Percentiles rank a stretch among this genome's conserved stretches.
Evolutionary conservation across 805 yeast species (phyloP).

Genomic region (Lipomyces kockii): DNA sequence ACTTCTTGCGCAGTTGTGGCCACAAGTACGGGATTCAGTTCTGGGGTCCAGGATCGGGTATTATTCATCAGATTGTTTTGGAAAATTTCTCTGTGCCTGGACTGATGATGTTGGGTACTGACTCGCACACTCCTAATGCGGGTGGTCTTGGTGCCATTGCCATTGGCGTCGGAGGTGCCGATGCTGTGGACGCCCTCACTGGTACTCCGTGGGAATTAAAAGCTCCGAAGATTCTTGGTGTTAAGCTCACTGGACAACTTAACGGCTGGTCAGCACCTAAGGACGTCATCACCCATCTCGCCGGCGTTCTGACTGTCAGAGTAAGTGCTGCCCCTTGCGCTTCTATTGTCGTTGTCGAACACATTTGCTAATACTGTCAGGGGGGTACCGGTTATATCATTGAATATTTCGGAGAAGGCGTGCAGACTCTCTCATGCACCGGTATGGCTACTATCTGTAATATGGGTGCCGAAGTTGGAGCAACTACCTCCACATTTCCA

Average conservation of each 20-base stretch:
- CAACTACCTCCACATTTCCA: conserved; percentile 97
- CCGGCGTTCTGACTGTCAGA: conserved; percentile 91
- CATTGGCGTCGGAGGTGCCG: conserved; percentile 99
- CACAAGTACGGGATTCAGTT: conserved; percentile 96
- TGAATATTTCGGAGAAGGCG: conserved; percentile 96
- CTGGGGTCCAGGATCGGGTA: conserved; percentile 99
- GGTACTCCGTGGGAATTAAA: conserved; percentile 95
- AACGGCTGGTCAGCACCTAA: conserved; percentile 97
- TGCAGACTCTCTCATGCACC: conserved; percentile 87
- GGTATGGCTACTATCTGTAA: conserved; percentile 99
- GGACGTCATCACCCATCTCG: conserved; percentile 90
- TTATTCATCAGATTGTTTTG: conserved; percentile 93
- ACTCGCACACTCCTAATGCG: conserved; percentile 97
- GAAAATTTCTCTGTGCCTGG: conserved; percentile 99
- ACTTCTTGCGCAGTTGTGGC: conserved; percentile 86
- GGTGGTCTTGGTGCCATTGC: conserved; percentile 98
- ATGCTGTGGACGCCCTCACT: conserved; percentile 96
- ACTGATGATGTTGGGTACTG: conserved; percentile 93
- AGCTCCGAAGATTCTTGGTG: conserved; percentile 96
- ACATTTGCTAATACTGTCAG: conserved; percentile 33
- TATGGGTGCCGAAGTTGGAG: conserved; percentile 99
- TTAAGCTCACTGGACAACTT: conserved; percentile 88
- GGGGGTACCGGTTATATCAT: conserved; percentile 98
- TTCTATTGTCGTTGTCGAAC: neutral
- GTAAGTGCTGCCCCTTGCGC: conserved; percentile 11